Percentiles rank a stretch among this genome's conserved stretches.
These are phyloP conservation scores for Rhodocollybia butyracea DNA, from an alignment of 768 basidiomycete species.

Conservation along the genomic window DNA sequence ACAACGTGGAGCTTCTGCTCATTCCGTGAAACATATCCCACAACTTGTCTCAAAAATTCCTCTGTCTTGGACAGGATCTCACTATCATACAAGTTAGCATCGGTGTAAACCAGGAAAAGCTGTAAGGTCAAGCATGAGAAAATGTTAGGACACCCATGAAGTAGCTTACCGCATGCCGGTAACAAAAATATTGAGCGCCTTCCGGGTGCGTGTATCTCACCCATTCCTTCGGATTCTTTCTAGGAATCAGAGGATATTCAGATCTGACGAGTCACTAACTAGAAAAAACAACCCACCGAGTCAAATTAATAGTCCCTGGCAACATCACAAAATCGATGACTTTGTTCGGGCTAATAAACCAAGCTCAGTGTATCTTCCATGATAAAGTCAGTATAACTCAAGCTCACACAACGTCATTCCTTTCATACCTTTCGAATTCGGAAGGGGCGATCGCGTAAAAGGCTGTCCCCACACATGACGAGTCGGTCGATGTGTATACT, in stretches of 20 bases:
- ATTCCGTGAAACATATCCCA: neutral
- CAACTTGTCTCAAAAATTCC: neutral
- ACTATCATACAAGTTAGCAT: neutral
- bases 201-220: neutral
- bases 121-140: neutral
- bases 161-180: neutral
- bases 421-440: neutral
- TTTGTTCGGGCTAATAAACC: neutral
- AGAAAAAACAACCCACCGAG: neutral
- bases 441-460: neutral
- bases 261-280: neutral
- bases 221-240: neutral
- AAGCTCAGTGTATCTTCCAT: neutral
- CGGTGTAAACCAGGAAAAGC: neutral
- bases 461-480: neutral
- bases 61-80: neutral
- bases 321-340: neutral
- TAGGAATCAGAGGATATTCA: neutral
- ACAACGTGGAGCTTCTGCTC: neutral
- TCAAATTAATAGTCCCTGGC: neutral
- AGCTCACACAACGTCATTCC: neutral
- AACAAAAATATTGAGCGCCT: neutral
- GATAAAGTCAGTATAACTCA: neutral
- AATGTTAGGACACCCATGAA: too few relatives aligned
- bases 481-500: too few relatives aligned